A percentile compares a stretch with the other conserved stretches of the same genome.
These are phyloP conservation scores for Psilocybe sp. DNA, from an alignment of 768 basidiomycete genomes.

Conservation along the genomic window DNA sequence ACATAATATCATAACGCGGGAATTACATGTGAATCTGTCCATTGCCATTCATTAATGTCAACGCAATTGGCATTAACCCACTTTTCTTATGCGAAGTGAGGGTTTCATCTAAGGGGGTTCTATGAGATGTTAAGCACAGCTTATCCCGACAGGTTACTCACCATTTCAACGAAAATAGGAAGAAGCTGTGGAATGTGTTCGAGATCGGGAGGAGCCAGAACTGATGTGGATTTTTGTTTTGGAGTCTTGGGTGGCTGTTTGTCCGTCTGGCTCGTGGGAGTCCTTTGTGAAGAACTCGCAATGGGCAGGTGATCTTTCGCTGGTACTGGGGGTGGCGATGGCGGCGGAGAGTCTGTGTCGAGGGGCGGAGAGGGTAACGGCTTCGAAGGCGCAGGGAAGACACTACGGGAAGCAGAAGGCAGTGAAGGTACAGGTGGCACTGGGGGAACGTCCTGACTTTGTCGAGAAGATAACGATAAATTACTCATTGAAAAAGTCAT, in stretches of 20 bases:
- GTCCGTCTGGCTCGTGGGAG: not conserved
- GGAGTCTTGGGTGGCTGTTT: slow-evolving; percentile 9
- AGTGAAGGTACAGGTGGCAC: slow-evolving; percentile 42
- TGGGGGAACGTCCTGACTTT: slow-evolving; percentile 33
- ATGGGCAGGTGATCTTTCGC: slow-evolving; percentile 1
- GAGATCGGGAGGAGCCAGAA: slow-evolving; percentile 73
- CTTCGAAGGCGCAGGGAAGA: slow-evolving; percentile 32
- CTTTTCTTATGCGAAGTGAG: slow-evolving; percentile 28
- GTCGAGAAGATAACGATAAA: slow-evolving; percentile 21
- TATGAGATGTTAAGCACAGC: not conserved
- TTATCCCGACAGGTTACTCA: slow-evolving; percentile 32
- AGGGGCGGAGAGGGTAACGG: slow-evolving; percentile 37
- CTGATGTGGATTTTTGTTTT: slow-evolving; percentile 41
- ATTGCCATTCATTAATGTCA: not conserved
- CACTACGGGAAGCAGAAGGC: slow-evolving; percentile 29
- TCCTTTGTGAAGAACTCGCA: not conserved
- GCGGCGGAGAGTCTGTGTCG: slow-evolving; percentile 2
- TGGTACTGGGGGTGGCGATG: slow-evolving; percentile 13
- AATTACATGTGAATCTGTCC: not conserved
- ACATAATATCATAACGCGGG: not conserved
- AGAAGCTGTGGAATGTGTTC: slow-evolving; percentile 76
- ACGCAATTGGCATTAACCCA: not conserved
- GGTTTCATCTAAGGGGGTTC: slow-evolving; percentile 36
- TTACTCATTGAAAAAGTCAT: slow-evolving; percentile 30
- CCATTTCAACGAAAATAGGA: slow-evolving; percentile 91